Evolutionary conservation across 2,329 filamentous ascomycete genomes (phyloP), one percentile per base, ranked within the genome.

Genomic region (Sclerotinia minor): DNA sequence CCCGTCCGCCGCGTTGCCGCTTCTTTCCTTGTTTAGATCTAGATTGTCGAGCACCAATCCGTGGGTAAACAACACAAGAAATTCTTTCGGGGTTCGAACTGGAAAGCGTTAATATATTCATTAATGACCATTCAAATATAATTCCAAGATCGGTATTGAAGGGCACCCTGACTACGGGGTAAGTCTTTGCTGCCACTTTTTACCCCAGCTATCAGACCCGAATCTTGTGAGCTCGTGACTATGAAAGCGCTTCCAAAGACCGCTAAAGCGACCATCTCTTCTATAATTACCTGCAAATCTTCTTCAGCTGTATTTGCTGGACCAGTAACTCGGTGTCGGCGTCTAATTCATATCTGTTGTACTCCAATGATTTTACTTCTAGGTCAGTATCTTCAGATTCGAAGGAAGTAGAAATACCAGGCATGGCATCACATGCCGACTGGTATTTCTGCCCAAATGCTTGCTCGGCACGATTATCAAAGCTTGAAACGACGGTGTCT

Each of bases 231-330:
- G 29, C 45, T 63, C 59, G 59, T 63, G 59, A 63, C 45, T 26
- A 63, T 32, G 29, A 29, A 38, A 63, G 59, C 59, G 59, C 59
- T 63, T 63, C 32, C 47, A 49, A 32, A 50, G 59, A 61, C 59
- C 59, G 24, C n/a, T 21, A 61, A 61, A 50, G 59, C 45, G 45
- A 61, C 59, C 58, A 17, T 11, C 4, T 32, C 45, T 61, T 61
- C 59, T 61, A 61, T 61, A 50, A 61, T 61, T 61, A 50, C 50
- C 32, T 32, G 29, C 45, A 50, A 61, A 61, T 38, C 8, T 38
- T 63, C 45, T 50, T 50, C n/a, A 24, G 45, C 29, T 61, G 32
- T 26, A 21, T 21, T 50, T 35, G 45, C 45, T 50, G 59, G 59
- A 38, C 59, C 32, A 49, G 45, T 50, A 50, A 50, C 29, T 63